Evolutionary conservation across 805 yeast genomes (phyloP), one percentile per base, ranked within the genome.

Genomic region (Metschnikowia arizonensis): DNA sequence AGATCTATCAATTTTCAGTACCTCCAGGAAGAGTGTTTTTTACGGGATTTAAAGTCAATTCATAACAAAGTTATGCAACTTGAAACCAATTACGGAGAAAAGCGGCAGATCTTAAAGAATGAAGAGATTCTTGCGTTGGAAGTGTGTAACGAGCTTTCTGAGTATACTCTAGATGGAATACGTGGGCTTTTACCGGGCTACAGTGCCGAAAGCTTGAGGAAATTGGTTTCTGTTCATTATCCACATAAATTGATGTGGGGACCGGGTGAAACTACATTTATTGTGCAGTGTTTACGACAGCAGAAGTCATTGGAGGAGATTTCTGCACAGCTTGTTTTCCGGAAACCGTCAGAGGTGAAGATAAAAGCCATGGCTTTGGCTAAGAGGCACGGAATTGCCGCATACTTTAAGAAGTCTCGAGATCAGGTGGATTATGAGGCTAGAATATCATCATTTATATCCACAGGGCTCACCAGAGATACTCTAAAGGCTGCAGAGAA

Each of bases 391-490:
- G 33, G 37, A n/a, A 21, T 48, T 11, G 14, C 25, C 10, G 35
- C 47, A 4, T 33, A 30, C 24, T 25, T 34, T 3, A 36, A 24
- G 26, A 25, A 30, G 10, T n/a, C 49, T 11, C 25, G 40, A 15
- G 44, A 41, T 33, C 33, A 42, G 23, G 24, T 5, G n/a, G 50
- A 34, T n/a, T 50, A 53, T 40, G 35, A 38, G 29, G 47, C 45
- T 15, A 28, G 14, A 9, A 42, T 55, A 47, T 55, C 36, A 49
- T 59, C 15, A 19, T 44, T 1, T 43, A n/a, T n/a, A n/a, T n/a
- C n/a, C n/a, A n/a, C 39, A 5, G 64, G 62, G 44, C 50, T 61
- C 33, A 55, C 62, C 12, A 35, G 33, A 19, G 29, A 45, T 1
- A 48, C 54, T 2, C 40, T 61, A 6, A 42, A 48, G 21, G 36